Percentiles rank a stretch among this genome's conserved stretches.
Conservation (phyloP, 257 asterid species). For the Solanum bulbocastanum region DNA sequence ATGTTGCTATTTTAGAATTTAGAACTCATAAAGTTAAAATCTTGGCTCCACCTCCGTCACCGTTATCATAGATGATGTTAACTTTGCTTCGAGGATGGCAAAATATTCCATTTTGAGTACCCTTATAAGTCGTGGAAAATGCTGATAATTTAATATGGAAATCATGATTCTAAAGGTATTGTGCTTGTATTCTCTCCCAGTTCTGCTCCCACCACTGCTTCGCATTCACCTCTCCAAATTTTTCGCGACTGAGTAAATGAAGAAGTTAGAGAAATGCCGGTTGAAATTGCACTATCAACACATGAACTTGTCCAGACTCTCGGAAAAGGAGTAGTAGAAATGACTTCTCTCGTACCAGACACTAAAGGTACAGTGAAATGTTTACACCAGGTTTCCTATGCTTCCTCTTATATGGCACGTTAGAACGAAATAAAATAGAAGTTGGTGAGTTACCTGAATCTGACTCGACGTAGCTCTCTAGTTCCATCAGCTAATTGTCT, state of each 20-base stretch:
- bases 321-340: not conserved
- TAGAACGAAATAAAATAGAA: not conserved
- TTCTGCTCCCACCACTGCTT: constrained; percentile 19
- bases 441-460: constrained; percentile 61
- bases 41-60: not conserved
- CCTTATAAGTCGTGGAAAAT: not conserved
- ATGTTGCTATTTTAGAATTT: not conserved
- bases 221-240: constrained; percentile 15
- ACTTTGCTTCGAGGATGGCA: not conserved
- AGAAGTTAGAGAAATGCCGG: not conserved
- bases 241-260: constrained; percentile 10
- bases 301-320: not conserved
- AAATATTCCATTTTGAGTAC: not conserved
- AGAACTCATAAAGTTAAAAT: not conserved
- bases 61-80: not conserved
- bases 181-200: constrained; percentile 16
- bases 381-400: not conserved
- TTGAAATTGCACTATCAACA: not conserved
- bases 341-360: not conserved
- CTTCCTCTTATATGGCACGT: not conserved
- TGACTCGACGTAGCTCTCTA: constrained; percentile 80
- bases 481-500: constrained; percentile 81
- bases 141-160: not conserved
- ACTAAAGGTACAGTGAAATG: not conserved
- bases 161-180: constrained; percentile 3